Evolutionary conservation across 2,329 filamentous ascomycete species (phyloP).

Genomic region (Fusarium mangiferae): DNA sequence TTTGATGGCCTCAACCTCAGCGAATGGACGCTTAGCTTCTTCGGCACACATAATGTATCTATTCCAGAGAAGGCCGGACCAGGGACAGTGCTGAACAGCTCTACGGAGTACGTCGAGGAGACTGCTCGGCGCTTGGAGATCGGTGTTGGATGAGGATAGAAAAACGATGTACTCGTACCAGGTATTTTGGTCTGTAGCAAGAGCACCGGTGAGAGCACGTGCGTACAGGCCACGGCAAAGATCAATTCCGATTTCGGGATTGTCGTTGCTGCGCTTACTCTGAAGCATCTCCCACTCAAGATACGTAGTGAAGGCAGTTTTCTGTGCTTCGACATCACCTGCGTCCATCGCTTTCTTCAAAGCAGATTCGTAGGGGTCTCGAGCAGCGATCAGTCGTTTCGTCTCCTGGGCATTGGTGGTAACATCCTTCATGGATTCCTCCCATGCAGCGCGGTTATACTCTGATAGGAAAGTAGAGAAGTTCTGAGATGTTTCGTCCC

Average conservation of each 20-base stretch:
- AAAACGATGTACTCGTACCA: conserved; percentile 90
- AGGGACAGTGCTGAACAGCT: conserved; percentile 90
- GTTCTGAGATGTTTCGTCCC: conserved; percentile 78
- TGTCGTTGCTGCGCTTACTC: conserved; percentile 61
- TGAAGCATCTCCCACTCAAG: conserved; percentile 84
- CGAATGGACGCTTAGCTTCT: conserved; percentile 77
- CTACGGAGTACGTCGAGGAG: conserved; percentile 80
- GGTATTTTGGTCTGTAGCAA: conserved; percentile 76
- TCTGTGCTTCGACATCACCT: conserved; percentile 66
- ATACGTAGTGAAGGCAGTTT: conserved; percentile 70
- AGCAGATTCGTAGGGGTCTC: conserved; percentile 75
- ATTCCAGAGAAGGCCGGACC: conserved; percentile 91
- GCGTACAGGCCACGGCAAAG: conserved; percentile 77
- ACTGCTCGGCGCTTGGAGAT: conserved; percentile 51
- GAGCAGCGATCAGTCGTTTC: conserved; percentile 69
- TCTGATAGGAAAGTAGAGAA: conserved; percentile 80
- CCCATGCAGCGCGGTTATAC: conserved; percentile 77
- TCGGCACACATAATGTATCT: conserved; percentile 88
- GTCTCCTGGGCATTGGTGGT: conserved; percentile 71
- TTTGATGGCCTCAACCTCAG: conserved; percentile 88
- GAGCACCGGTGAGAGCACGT: conserved; percentile 75
- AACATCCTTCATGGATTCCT: conserved; percentile 76
- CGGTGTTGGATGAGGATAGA: conserved; percentile 61
- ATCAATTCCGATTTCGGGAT: conserved; percentile 56
- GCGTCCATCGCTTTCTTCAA: conserved; percentile 68